Conservation (phyloP, 345 rosid genomes). For the Salix viminalis region DNA sequence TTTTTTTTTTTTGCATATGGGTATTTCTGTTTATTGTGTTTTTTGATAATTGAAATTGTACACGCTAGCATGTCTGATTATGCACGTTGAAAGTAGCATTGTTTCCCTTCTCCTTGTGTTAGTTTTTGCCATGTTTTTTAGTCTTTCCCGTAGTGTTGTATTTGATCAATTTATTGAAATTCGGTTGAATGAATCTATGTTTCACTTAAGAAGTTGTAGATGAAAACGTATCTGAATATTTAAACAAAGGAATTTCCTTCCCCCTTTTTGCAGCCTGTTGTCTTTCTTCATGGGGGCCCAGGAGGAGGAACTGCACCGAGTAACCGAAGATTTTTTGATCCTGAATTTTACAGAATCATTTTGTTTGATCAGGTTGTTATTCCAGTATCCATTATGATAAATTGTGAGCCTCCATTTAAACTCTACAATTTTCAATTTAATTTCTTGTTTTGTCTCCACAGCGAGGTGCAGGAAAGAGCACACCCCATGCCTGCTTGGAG, state of each 20-base stretch:
- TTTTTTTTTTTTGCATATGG: background rate
- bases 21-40: background rate
- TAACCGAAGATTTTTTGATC: slow-evolving; percentile 83
- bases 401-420: background rate
- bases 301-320: slow-evolving; percentile 86
- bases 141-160: background rate
- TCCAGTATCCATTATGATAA: background rate
- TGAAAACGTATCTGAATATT: background rate
- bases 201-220: background rate
- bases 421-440: background rate
- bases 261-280: slow-evolving; percentile 63
- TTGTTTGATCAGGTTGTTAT: slow-evolving; percentile 78
- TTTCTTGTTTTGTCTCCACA: slow-evolving; percentile 11
- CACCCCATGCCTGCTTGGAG: slow-evolving; percentile 93
- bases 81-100: background rate
- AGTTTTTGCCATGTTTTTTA: background rate
- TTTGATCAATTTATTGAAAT: background rate
- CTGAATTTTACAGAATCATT: slow-evolving; percentile 70
- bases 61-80: background rate
- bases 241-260: too few relatives aligned
- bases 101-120: background rate
- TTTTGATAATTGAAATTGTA: background rate
- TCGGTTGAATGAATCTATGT: background rate
- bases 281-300: slow-evolving; percentile 98
- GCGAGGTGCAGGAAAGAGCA: slow-evolving; percentile 96